Conservation (phyloP, 441 rosid genomes). For the Syzygium malaccense region DNA sequence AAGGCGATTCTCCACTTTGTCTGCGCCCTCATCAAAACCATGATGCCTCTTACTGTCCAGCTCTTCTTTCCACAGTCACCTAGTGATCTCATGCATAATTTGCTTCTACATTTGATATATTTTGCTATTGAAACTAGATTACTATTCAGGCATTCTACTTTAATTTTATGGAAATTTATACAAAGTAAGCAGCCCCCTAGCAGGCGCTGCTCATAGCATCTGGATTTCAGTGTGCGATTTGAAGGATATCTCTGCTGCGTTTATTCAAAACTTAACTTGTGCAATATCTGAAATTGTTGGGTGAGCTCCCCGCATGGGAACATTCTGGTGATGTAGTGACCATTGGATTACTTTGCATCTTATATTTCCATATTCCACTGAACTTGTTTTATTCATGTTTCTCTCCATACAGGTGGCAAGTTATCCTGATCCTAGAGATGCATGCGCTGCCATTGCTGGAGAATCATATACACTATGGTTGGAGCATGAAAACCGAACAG, state of each 20-base stretch:
- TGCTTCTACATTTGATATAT: neutral
- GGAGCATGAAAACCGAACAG: slow-evolving; percentile 84
- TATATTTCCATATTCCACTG: neutral
- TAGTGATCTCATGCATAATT: neutral
- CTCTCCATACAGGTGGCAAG: slow-evolving; percentile 51
- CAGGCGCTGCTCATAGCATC: neutral
- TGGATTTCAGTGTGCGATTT: neutral
- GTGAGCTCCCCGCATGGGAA: neutral
- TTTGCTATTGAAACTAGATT: neutral
- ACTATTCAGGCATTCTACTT: neutral
- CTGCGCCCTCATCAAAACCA: neutral
- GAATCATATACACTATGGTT: slow-evolving; percentile 92
- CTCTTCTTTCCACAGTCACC: neutral
- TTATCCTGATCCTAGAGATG: slow-evolving; percentile 74
- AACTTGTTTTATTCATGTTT: neutral
- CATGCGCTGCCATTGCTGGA: slow-evolving; percentile 84
- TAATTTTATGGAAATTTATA: neutral
- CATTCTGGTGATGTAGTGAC: neutral
- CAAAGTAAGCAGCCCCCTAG: neutral
- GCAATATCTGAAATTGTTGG: neutral
- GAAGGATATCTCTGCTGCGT: neutral
- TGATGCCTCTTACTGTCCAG: neutral
- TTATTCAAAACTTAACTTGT: neutral
- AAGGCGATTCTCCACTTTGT: neutral
- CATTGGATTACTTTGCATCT: neutral